Base-by-base conservation (phyloP, 2,329 filamentous ascomycete genomes). In the Colletotrichum zoysiae region DNA sequence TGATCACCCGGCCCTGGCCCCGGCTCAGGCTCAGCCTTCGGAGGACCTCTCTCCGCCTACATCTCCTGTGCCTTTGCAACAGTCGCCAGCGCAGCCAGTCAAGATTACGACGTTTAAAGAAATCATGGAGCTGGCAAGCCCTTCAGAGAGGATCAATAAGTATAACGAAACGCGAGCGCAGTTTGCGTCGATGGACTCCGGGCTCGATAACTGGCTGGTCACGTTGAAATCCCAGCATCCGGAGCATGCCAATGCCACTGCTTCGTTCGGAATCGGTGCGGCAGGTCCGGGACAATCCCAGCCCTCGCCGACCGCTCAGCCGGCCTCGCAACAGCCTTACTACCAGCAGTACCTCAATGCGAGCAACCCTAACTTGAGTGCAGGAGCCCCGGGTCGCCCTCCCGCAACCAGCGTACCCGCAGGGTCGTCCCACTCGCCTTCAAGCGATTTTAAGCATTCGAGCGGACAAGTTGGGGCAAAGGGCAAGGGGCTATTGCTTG, bases 401-500 rank as follows among this genome's bases (percentile, higher is more conserved):
- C 74, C 81, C 75, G 65, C 77, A 74, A 79, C 76, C 73, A 83
- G 82, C 73, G 82, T 83, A 51, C 77, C 83, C 26, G 76, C 78
- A 50, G 70, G 62, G 51, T 77, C 80, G 8, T 79, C 81, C 57
- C 82, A 85, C 67, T 82, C 83, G 60, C 78, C 81, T 40, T 77
- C 81, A 60, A 84, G 83, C 77, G 81, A 84, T 46, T 86, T 89
- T 75, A 86, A 85, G 53, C 84, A 86, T 70, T 89, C 89, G 60
- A 83, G 87, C 73, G 85, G 88, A 74, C 90, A 92, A 78, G 89
- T 95, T 79, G 92, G 94, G 76, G 88, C 91, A 50, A 95, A 95
- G 84, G 91, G 95, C 80, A 98, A 97, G 84, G 95, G 97, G 77
- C 84, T 98, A 38, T 87, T 98, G 79, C 93, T 96, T 75, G 92